Evolutionary conservation across 2,329 filamentous ascomycete genomes (phyloP).

Genomic region (Pseudocercospora eumusae): DNA sequence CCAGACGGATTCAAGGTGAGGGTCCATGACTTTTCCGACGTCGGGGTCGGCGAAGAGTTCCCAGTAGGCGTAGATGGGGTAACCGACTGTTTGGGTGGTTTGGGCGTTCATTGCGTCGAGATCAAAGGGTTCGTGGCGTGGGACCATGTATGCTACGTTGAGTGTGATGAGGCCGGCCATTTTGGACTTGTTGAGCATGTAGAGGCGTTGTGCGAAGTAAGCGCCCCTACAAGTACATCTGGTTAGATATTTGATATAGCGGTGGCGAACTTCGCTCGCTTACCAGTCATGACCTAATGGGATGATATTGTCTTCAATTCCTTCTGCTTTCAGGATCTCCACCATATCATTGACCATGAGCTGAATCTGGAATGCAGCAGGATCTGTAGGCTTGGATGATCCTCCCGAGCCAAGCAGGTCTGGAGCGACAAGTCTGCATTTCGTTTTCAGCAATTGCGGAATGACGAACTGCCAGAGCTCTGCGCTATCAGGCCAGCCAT

Average conservation of each 20-base stretch:
- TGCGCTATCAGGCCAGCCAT: slow-evolving; percentile 55
- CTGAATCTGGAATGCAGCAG: slow-evolving; percentile 42
- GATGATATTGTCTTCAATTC: slow-evolving; percentile 27
- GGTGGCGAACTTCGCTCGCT: background rate
- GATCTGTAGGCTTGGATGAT: slow-evolving; percentile 46
- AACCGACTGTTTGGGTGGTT: slow-evolving; percentile 42
- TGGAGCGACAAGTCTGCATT: slow-evolving; percentile 44
- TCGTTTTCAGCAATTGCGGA: slow-evolving; percentile 43
- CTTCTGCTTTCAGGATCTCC: slow-evolving; percentile 47
- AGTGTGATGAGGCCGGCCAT: slow-evolving; percentile 47
- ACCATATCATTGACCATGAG: slow-evolving; percentile 43
- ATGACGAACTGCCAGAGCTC: slow-evolving; percentile 49
- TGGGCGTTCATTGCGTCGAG: slow-evolving; percentile 41
- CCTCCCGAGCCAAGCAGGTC: slow-evolving; percentile 45
- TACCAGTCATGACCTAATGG: slow-evolving; percentile 30
- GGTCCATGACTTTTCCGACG: slow-evolving; percentile 43
- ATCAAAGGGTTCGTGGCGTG: slow-evolving; percentile 41
- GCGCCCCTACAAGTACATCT: slow-evolving; percentile 39
- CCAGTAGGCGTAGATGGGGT: slow-evolving; percentile 49
- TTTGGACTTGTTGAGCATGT: slow-evolving; percentile 45
- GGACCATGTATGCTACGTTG: slow-evolving; percentile 48
- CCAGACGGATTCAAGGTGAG: slow-evolving; percentile 27
- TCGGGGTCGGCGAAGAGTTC: slow-evolving; percentile 34
- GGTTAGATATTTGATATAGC: too few species aligned
- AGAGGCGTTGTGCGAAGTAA: slow-evolving; percentile 45